Evolutionary conservation across 1,284 basidiomycete species (phyloP).

Genomic region (Golubevia pallescens): DNA sequence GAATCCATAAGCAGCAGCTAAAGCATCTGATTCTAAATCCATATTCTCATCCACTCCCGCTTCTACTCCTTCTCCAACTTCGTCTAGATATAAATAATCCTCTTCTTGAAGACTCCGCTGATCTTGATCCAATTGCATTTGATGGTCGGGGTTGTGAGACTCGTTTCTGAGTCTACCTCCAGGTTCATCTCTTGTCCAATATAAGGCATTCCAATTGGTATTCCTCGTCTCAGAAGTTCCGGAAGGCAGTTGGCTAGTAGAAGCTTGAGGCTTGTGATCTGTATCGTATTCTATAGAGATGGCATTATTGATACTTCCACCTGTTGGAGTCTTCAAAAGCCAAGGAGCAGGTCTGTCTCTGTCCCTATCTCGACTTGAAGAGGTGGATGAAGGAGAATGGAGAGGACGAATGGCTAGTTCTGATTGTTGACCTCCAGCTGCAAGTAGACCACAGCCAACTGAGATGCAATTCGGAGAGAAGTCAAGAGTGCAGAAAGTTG

Average conservation of each 20-base stretch:
- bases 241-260: too few relatives aligned
- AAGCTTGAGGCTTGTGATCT: too few relatives aligned
- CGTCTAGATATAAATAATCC: neutral
- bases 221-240: conserved; percentile 48
- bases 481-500: conserved; percentile 74
- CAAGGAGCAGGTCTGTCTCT: conserved; percentile 39
- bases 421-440: conserved; percentile 79
- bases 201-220: neutral
- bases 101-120: neutral
- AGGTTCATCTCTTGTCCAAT: neutral
- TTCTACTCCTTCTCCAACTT: neutral
- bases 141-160: neutral
- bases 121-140: too few relatives aligned
- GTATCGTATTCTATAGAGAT: conserved; percentile 67
- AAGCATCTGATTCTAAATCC: neutral
- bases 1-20: neutral
- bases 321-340: conserved; percentile 67
- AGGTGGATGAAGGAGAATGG: conserved; percentile 56
- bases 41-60: neutral
- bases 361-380: conserved; percentile 17
- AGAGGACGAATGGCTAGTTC: conserved; percentile 76
- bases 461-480: conserved; percentile 72
- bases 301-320: conserved; percentile 82
- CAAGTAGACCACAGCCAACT: conserved; percentile 70
- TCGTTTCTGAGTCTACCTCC: neutral